Percentiles rank a stretch among this genome's conserved stretches.
Conservation (phyloP, 2,329 filamentous ascomycete species). For the Gyromitra esculenta region DNA sequence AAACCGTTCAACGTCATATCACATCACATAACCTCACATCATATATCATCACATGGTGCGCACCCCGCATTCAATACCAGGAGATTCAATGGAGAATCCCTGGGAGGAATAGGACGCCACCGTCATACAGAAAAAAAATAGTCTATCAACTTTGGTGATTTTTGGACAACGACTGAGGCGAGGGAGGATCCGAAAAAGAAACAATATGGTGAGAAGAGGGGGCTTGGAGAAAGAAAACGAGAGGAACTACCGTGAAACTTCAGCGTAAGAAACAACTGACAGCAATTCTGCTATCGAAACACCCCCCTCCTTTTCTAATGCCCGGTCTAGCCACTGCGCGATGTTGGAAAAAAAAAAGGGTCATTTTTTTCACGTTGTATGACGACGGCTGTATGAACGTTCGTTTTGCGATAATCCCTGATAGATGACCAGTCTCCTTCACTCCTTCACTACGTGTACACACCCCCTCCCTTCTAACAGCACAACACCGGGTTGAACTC, state of each 20-base stretch:
- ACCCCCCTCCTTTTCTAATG: slow-evolving; percentile 1
- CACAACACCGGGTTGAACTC: slow-evolving; percentile 28
- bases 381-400: slow-evolving; percentile 30
- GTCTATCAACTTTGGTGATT: slow-evolving; percentile 35
- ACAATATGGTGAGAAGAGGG: slow-evolving; percentile 1
- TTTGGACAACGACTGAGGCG: slow-evolving; percentile 49
- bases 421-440: slow-evolving; percentile 32
- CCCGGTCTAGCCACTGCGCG: not conserved
- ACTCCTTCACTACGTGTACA: slow-evolving; percentile 41
- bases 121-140: slow-evolving; percentile 41
- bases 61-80: slow-evolving; percentile 51
- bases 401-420: slow-evolving; percentile 30
- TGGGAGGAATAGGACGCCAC: slow-evolving; percentile 44
- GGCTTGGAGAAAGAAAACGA: slow-evolving; percentile 16
- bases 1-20: slow-evolving; percentile 26
- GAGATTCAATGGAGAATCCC: slow-evolving; percentile 46
- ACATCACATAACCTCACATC: slow-evolving; percentile 48
- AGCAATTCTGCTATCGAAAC: slow-evolving; percentile 45
- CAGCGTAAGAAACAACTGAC: slow-evolving; percentile 38
- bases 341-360: slow-evolving; percentile 25
- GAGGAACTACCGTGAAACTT: slow-evolving; percentile 47
- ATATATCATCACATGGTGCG: slow-evolving; percentile 51
- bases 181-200: slow-evolving; percentile 42
- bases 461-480: slow-evolving; percentile 28
- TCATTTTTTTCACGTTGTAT: slow-evolving; percentile 41